Percentiles rank a stretch among this genome's conserved stretches.
Evolutionary conservation across 2,329 filamentous ascomycete species (phyloP).

Genomic region (Pestalotiopsis sp.): DNA sequence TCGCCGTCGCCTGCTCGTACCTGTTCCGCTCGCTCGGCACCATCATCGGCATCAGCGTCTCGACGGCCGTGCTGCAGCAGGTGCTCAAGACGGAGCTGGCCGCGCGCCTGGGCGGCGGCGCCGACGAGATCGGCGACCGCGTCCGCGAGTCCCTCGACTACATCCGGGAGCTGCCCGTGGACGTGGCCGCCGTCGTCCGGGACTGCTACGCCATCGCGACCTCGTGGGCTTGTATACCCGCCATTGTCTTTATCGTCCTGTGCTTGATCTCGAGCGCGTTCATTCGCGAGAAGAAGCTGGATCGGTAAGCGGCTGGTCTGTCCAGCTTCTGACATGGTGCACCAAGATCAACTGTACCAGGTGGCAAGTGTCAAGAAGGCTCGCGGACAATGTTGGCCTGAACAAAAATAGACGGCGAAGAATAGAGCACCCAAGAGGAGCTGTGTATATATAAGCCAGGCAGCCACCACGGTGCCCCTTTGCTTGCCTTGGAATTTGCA

Average conservation of each 20-base stretch:
- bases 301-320: slow-evolving; percentile 17
- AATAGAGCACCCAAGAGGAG: too few relatives aligned
- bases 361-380: too few relatives aligned
- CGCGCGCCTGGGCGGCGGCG: slow-evolving; percentile 54
- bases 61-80: slow-evolving; percentile 71
- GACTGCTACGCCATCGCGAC: slow-evolving; percentile 61
- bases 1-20: slow-evolving; percentile 78
- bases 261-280: slow-evolving; percentile 46
- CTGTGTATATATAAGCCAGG: too few relatives aligned
- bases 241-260: slow-evolving; percentile 33
- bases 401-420: too few relatives aligned
- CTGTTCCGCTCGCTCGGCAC: slow-evolving; percentile 78
- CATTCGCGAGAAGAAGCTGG: slow-evolving; percentile 58
- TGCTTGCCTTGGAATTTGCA: too few relatives aligned
- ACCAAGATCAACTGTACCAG: too few relatives aligned
- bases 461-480: too few relatives aligned
- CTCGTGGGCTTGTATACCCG: slow-evolving; percentile 40
- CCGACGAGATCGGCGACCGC: slow-evolving; percentile 64
- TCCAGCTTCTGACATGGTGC: too few relatives aligned
- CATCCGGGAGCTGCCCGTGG: slow-evolving; percentile 64
- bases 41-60: slow-evolving; percentile 72
- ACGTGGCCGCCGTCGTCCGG: slow-evolving; percentile 58
- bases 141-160: slow-evolving; percentile 72
- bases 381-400: too few relatives aligned
- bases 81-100: slow-evolving; percentile 59